These are phyloP conservation scores for Coemansia furcata DNA, from an alignment of 192 early-diverging fungal species.

Conservation along the genomic window DNA sequence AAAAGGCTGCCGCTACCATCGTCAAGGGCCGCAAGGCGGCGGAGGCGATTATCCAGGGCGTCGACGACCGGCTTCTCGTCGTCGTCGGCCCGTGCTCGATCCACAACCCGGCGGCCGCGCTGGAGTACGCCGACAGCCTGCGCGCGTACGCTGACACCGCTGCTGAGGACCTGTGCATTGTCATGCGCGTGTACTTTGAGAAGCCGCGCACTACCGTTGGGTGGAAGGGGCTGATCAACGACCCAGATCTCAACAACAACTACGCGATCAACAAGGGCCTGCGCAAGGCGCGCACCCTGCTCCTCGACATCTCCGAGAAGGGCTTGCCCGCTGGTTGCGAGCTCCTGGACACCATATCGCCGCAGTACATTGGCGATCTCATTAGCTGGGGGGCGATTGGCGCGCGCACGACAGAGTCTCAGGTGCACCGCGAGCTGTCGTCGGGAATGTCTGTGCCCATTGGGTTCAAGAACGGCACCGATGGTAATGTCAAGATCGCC, in stretches of 20 bases:
- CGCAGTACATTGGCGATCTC: conserved; percentile 91
- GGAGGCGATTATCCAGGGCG: conserved; percentile 69
- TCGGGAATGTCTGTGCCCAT: conserved; percentile 95
- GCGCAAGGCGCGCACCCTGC: conserved; percentile 74
- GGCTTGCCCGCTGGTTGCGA: conserved; percentile 88
- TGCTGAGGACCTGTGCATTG: conserved; percentile 75
- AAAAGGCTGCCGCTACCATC: conserved; percentile 45
- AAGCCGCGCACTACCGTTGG: conserved; percentile 96
- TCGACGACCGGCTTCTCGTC: conserved; percentile 85
- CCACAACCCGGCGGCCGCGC: conserved; percentile 83
- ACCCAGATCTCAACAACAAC: conserved; percentile 71
- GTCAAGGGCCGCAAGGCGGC: conserved; percentile 60
- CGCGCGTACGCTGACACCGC: conserved; percentile 60
- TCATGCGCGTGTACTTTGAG: conserved; percentile 99
- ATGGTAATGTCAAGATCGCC: conserved; percentile 79
- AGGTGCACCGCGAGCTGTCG: conserved; percentile 92
- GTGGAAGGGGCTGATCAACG: conserved; percentile 85
- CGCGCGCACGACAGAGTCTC: conserved; percentile 93
- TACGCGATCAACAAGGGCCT: conserved; percentile 98
- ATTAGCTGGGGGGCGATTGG: conserved; percentile 98
- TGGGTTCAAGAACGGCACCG: conserved; percentile 98
- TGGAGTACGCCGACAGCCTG: conserved; percentile 72
- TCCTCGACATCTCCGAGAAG: conserved; percentile 73
- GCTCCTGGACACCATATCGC: conserved; percentile 92
- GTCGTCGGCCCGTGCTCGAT: conserved; percentile 97